A percentile compares a stretch with the other conserved stretches of the same genome.
Evolutionary conservation across 1,284 basidiomycete species (phyloP).

Genomic region (Agaricales sp.): DNA sequence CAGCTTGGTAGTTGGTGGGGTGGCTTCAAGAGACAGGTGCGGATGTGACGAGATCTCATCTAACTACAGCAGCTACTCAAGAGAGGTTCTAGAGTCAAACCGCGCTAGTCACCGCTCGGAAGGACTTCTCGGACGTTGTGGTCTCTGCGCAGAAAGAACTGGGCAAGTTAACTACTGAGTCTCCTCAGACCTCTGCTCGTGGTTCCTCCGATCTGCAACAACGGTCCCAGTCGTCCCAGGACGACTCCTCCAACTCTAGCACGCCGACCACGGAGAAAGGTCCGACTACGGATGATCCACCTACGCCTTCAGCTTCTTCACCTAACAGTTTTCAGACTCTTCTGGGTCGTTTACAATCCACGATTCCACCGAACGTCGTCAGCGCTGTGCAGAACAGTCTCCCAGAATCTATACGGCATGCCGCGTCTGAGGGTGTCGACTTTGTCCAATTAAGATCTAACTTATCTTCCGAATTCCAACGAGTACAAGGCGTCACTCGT

Average conservation of each 20-base stretch:
- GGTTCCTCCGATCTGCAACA: constrained; percentile 6
- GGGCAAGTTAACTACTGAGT: constrained; percentile 43
- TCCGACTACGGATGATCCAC: constrained; percentile 8
- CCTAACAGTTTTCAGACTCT: constrained; percentile 33
- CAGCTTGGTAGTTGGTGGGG: constrained; percentile 84
- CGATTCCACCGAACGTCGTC: constrained; percentile 64
- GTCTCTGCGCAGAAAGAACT: constrained; percentile 77
- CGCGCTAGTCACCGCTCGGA: constrained; percentile 62
- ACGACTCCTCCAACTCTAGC: constrained; percentile 14
- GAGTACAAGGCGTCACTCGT: constrained; percentile 61
- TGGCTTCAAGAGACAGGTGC: constrained; percentile 77
- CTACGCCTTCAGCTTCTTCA: constrained; percentile 15
- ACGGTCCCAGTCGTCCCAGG: constrained; percentile 9
- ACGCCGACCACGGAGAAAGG: constrained; percentile 12
- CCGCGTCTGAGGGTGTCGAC: constrained; percentile 48
- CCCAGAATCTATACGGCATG: constrained; percentile 54
- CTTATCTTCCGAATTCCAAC: constrained; percentile 60
- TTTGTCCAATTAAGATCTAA: constrained; percentile 55
- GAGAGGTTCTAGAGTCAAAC: constrained; percentile 51
- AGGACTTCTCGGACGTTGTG: constrained; percentile 71
- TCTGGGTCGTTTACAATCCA: constrained; percentile 61
- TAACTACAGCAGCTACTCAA: constrained; percentile 6
- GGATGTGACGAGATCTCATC: constrained; percentile 18
- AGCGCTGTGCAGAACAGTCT: constrained; percentile 56
- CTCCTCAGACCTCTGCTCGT: constrained; percentile 14